phyloP scores from a whole-genome alignment of 352 stramenopile species.

The Phytophthora fragariae region DNA sequence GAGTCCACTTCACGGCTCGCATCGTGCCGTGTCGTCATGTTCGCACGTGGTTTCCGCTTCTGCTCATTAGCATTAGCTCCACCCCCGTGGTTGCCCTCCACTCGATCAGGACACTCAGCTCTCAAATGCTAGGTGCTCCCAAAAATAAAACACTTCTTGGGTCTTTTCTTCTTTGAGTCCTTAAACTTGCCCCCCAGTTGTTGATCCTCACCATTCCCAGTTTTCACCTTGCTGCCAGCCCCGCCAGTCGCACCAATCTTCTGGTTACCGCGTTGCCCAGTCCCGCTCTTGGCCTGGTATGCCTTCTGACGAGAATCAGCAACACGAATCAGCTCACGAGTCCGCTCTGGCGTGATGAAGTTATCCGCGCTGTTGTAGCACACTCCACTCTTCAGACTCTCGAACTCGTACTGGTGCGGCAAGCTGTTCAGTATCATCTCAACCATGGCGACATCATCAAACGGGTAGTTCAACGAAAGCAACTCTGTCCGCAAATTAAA shows the following conservation, averaged over 20 bases:
- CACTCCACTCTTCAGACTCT: conserved; percentile 18
- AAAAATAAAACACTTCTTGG: conserved; percentile 8
- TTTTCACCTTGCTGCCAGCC: not conserved
- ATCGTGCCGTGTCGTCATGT: not conserved
- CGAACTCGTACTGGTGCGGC: conserved; percentile 11
- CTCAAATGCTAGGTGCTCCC: conserved; percentile 2
- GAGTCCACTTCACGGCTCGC: not conserved
- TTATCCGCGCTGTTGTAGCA: conserved; percentile 5
- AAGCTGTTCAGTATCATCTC: conserved; percentile 14
- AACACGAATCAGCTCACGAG: conserved; percentile 9
- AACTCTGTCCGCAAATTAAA: conserved; percentile 25
- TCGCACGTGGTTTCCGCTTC: conserved; percentile 11
- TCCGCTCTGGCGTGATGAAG: conserved; percentile 8
- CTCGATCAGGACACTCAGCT: conserved; percentile 6
- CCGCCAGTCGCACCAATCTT: not conserved
- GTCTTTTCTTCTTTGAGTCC: conserved; percentile 1
- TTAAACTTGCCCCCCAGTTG: not conserved
- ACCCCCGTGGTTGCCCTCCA: not conserved
- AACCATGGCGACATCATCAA: not conserved
- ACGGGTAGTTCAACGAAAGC: not conserved
- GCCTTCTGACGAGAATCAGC: conserved; percentile 1
- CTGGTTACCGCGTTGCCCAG: not conserved
- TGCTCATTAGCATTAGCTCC: conserved; percentile 12
- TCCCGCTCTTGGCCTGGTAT: conserved; percentile 4
- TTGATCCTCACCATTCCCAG: not conserved